Conservation (phyloP, 805 yeast species). For the Cyberlindnera mycetangii region DNA sequence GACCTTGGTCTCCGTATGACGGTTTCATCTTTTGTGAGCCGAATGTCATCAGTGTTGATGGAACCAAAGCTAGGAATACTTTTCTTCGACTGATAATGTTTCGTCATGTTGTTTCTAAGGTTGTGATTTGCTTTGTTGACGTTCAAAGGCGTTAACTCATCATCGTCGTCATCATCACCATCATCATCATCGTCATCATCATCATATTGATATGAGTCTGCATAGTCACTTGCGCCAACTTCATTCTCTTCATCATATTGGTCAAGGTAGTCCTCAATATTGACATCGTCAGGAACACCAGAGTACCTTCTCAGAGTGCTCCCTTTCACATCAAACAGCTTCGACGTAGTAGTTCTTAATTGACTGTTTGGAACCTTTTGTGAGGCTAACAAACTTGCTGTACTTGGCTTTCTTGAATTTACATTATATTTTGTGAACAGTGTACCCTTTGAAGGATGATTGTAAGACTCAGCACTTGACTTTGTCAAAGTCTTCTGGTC, state of each 20-base stretch:
- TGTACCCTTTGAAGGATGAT: constrained; percentile 1
- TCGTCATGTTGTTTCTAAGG: constrained; percentile 19
- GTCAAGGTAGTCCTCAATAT: constrained; percentile 42
- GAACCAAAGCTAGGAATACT: constrained; percentile 20
- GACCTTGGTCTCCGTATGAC: constrained; percentile 6
- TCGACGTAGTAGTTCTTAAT: constrained; percentile 66
- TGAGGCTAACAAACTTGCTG: constrained; percentile 7
- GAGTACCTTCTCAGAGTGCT: constrained; percentile 71
- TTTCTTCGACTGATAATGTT: constrained; percentile 29
- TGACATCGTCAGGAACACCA: constrained; percentile 61
- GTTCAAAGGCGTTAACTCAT: constrained; percentile 28
- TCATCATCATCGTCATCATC: constrained; percentile 29
- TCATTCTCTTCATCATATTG: constrained; percentile 40
- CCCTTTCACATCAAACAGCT: constrained; percentile 69
- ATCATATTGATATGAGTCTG: constrained; percentile 28
- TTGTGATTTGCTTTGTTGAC: constrained; percentile 22
- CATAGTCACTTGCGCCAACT: constrained; percentile 31
- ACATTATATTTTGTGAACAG: constrained; percentile 25
- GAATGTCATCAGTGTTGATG: constrained; percentile 15
- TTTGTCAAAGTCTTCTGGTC: constrained; percentile 15
- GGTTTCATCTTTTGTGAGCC: constrained; percentile 12
- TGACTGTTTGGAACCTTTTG: constrained; percentile 27
- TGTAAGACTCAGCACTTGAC: constrained; percentile 1
- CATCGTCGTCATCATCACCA: constrained; percentile 28
- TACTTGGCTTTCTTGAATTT: constrained; percentile 21